Percentiles rank a stretch among this genome's conserved stretches.
Conservation (phyloP, 352 stramenopile genomes). For the Pythium plurisporium region DNA sequence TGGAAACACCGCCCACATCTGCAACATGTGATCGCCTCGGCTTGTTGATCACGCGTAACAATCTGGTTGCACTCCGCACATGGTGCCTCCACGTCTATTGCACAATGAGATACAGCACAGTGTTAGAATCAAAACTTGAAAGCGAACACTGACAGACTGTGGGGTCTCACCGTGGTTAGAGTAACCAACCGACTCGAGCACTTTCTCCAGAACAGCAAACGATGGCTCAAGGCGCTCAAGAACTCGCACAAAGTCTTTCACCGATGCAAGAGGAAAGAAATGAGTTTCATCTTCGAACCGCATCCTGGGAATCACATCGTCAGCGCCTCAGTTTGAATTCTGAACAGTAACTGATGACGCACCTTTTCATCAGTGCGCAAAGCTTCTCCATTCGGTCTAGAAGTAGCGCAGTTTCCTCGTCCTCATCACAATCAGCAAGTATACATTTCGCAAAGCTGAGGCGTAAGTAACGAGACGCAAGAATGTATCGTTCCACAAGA, state of each 20-base stretch:
- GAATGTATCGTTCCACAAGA: slow-evolving; percentile 50
- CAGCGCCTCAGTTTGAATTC: no score
- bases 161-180: slow-evolving; percentile 15
- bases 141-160: no score
- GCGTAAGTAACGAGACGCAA: slow-evolving; percentile 46
- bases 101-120: no score
- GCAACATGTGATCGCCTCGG: slow-evolving; percentile 43
- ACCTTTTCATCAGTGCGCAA: slow-evolving; percentile 45
- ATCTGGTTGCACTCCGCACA: slow-evolving; percentile 26
- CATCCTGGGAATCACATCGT: slow-evolving; percentile 20
- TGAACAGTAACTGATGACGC: slow-evolving; percentile 5
- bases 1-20: slow-evolving; percentile 46
- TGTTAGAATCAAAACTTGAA: no score
- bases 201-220: slow-evolving; percentile 34
- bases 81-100: slow-evolving; percentile 14
- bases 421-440: slow-evolving; percentile 9
- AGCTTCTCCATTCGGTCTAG: slow-evolving; percentile 37
- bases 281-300: slow-evolving; percentile 66
- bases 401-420: slow-evolving; percentile 24
- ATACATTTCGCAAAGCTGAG: slow-evolving; percentile 38
- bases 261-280: slow-evolving; percentile 48
- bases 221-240: slow-evolving; percentile 32
- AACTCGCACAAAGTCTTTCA: slow-evolving; percentile 30
- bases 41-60: slow-evolving; percentile 10
- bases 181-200: slow-evolving; percentile 12